Evolutionary conservation across 2,329 filamentous ascomycete genomes (phyloP), one percentile per base, ranked within the genome.

Genomic region (Cytospora paraplurivora): DNA sequence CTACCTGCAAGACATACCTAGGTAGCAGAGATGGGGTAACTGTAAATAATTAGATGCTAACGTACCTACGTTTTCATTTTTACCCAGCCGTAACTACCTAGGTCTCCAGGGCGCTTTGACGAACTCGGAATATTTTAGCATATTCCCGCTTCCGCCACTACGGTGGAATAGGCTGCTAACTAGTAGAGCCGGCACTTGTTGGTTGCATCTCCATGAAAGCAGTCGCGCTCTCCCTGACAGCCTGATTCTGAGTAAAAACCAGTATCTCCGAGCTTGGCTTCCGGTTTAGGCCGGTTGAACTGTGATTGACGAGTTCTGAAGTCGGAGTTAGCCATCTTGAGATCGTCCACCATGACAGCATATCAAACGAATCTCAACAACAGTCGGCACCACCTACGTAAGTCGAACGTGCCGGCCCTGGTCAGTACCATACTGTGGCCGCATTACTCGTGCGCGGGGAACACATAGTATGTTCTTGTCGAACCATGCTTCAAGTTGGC

Each of bases 371-470:
- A 27, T 47, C 44, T 47, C 44, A 47, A 47, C 44, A 47, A 47
- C 44, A 21, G n/a, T 13, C 3, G 1, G 44, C 10, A 21, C 11
- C 44, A 21, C 11, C 44, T 47, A 47, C 44, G 44, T 47, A 47
- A 47, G 44, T 11, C n/a, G n/a, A 47, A 6, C 44, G 44, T 47
- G 44, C 21, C n/a, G 44, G 12, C 44, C n/a, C 21, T 19, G 44
- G 19, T 47, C 44, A 19, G n/a, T 47, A 47, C 17, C 44, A 5
- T 21, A 21, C 44, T 54, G 51, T 61, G 58, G 51, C 38, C 54
- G 50, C 58, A 55, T 61, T 61, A 61, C 58, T 61, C 58, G 58
- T 52, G 38, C 38, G 33, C 51, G 7, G 49, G 38, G 50, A 7
- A 41, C 11, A 27, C 27, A 27, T 27, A 27, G 27, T 27, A 51